phyloP scores from a whole-genome alignment of 495 filamentous ascomycete genomes.

The Massariosphaeria phaeospora region DNA sequence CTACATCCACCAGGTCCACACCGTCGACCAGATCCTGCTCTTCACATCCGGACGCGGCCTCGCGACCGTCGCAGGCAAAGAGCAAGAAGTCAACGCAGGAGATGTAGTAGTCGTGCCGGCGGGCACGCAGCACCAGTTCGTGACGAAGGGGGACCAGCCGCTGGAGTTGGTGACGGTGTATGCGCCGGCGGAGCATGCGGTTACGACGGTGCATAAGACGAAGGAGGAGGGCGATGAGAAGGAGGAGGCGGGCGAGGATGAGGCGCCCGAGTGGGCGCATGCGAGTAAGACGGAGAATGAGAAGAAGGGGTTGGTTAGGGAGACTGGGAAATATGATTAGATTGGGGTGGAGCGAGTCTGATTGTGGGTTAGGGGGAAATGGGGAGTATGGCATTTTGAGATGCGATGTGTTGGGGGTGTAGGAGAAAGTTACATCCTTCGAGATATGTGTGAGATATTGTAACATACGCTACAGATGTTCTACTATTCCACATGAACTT shows the following conservation, averaged over 20 bases:
- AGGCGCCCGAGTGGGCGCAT: constrained; percentile 55
- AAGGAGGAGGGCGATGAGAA: constrained; percentile 58
- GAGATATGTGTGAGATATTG: too few species aligned
- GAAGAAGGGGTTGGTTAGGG: constrained; percentile 50
- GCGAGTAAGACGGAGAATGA: constrained; percentile 56
- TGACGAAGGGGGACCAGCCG: constrained; percentile 52
- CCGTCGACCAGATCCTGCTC: constrained; percentile 60
- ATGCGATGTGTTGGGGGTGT: too few species aligned
- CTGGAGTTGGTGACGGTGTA: constrained; percentile 60
- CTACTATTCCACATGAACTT: too few species aligned
- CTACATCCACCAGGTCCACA: constrained; percentile 47
- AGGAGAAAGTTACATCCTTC: too few species aligned
- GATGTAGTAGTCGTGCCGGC: constrained; percentile 62
- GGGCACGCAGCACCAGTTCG: constrained; percentile 62
- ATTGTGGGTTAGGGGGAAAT: too few species aligned
- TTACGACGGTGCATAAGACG: constrained; percentile 54
- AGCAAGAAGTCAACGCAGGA: constrained; percentile 54
- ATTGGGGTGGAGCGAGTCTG: too few species aligned
- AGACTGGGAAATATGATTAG: constrained; percentile 35
- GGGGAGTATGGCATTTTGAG: too few species aligned
- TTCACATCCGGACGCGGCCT: constrained; percentile 56
- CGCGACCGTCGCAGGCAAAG: constrained; percentile 55
- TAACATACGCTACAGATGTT: too few species aligned
- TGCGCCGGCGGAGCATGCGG: constrained; percentile 55
- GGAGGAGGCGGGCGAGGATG: constrained; percentile 58